Percentiles rank a stretch among this genome's conserved stretches.
Conservation (phyloP, 192 early-diverging fungal genomes). For the Backusella psychrophila region DNA sequence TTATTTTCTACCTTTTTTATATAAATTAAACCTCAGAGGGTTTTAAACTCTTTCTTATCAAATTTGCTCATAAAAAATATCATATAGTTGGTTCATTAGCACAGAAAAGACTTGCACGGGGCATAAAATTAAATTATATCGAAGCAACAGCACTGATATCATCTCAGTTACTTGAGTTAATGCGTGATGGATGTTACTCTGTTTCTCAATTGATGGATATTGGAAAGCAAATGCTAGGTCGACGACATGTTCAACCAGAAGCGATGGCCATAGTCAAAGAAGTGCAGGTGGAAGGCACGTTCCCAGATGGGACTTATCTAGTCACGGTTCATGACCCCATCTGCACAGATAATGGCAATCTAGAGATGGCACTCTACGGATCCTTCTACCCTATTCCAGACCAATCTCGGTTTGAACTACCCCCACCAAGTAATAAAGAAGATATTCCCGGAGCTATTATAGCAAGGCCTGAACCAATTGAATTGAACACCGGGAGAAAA, state of each 20-base stretch:
- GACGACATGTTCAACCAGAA: slow-evolving; percentile 72
- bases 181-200: slow-evolving; percentile 84
- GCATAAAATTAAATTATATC: slow-evolving; percentile 79
- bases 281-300: slow-evolving; percentile 89
- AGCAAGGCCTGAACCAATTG: slow-evolving; percentile 59
- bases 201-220: slow-evolving; percentile 86
- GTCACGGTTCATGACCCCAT: slow-evolving; percentile 93
- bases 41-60: neutral
- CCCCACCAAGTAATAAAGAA: slow-evolving; percentile 31
- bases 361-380: slow-evolving; percentile 83
- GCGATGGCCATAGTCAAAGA: slow-evolving; percentile 71
- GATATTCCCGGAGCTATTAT: slow-evolving; percentile 62
- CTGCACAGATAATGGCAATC: slow-evolving; percentile 71
- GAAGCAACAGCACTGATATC: slow-evolving; percentile 87
- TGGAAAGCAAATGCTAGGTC: slow-evolving; percentile 84
- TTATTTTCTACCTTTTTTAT: neutral
- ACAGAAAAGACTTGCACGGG: slow-evolving; percentile 86
- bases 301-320: slow-evolving; percentile 89
- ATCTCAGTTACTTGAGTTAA: slow-evolving; percentile 80
- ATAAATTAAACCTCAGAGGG: neutral
- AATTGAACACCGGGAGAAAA: slow-evolving; percentile 72
- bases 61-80: neutral
- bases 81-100: slow-evolving; percentile 73
- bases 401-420: slow-evolving; percentile 50
- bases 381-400: slow-evolving; percentile 79